Percentiles rank a stretch among this genome's conserved stretches.
phyloP scores from a whole-genome alignment of 495 filamentous ascomycete genomes.

The Talaromyces wortmannii region DNA sequence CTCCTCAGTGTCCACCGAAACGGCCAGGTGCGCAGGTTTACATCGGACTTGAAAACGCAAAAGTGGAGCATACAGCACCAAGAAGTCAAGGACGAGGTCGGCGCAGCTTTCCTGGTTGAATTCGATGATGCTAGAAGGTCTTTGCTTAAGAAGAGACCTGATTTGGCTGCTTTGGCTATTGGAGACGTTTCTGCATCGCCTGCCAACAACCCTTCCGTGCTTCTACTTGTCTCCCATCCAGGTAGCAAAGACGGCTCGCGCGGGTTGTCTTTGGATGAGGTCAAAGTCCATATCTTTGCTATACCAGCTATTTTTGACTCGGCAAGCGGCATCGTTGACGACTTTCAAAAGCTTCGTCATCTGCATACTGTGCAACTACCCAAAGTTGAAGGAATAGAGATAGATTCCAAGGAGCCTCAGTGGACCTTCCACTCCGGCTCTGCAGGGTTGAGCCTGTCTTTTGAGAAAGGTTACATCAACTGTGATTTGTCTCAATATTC shows the following conservation, averaged over 20 bases:
- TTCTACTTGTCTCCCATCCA: slow-evolving; percentile 35
- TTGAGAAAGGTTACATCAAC: slow-evolving; percentile 34
- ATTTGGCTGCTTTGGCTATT: slow-evolving; percentile 31
- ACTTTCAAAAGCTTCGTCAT: slow-evolving; percentile 31
- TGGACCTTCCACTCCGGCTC: slow-evolving; percentile 41
- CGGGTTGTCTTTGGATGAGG: slow-evolving; percentile 23
- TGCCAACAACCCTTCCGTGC: slow-evolving; percentile 26
- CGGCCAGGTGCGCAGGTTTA: slow-evolving; percentile 32
- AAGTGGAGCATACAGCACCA: slow-evolving; percentile 35
- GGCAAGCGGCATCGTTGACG: slow-evolving; percentile 13
- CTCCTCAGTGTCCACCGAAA: slow-evolving; percentile 42
- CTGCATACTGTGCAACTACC: slow-evolving; percentile 31
- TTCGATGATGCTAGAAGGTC: slow-evolving; percentile 38
- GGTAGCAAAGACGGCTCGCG: slow-evolving; percentile 10
- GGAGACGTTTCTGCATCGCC: slow-evolving; percentile 20
- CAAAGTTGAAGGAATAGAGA: slow-evolving; percentile 14
- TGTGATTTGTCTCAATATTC: slow-evolving; percentile 40
- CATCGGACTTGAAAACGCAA: slow-evolving; percentile 32
- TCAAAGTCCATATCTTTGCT: slow-evolving; percentile 36
- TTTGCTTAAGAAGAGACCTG: slow-evolving; percentile 35
- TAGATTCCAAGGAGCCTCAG: slow-evolving; percentile 20
- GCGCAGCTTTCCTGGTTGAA: slow-evolving; percentile 34
- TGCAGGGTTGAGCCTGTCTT: slow-evolving; percentile 36
- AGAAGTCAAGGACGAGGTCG: slow-evolving; percentile 28
- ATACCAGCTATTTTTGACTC: slow-evolving; percentile 20